Evolutionary conservation across 2,329 filamentous ascomycete species (phyloP), one percentile per base, ranked within the genome.

Genomic region (Paecilomyces sp.): DNA sequence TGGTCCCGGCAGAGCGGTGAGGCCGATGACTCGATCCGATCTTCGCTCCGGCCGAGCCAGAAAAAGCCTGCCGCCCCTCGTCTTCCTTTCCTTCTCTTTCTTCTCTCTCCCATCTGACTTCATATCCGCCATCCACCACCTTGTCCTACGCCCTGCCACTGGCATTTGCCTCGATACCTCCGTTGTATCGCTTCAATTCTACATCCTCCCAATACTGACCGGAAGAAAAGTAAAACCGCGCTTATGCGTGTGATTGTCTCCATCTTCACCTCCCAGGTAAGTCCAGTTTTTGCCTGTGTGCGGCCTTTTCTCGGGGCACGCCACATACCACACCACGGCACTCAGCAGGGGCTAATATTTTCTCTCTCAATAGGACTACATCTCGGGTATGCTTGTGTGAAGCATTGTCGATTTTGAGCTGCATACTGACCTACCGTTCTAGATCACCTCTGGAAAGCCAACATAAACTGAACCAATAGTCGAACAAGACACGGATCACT

Each of bases 201-300:
- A 18, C 41, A 18, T 9, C 41, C 64, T 63, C 64, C 60, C 58
- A 58, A 56, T 60, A 59, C 71, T 70, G 74, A 74, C 75, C 71
- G 66, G 70, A 69, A 62, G 65, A 47, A 47, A 47, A 65, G 67
- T 67, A 73, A 71, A 74, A 66, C 82, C 82, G 88, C 86, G 83
- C 87, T 88, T 88, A 92, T 92, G 89, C 89, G 87, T 88, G 88
- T 88, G 83, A 87, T 88, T 84, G 83, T 85, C 80, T 91, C 89
- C 78, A 84, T 88, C 78, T 92, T 91, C 83, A 92, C 89, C 81
- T 92, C 89, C 80, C 89, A 92, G 86, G 89, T 91, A 88, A 61
- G 60, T 63, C 33, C 30, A 28, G 54, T 59, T 62, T 57, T 61
- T 61, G 61, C 60, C 41, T n/a, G 18, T 18, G 41, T 15, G n/a